Conservation (phyloP, 1,284 basidiomycete species). For the Leccinum griseonigrum region DNA sequence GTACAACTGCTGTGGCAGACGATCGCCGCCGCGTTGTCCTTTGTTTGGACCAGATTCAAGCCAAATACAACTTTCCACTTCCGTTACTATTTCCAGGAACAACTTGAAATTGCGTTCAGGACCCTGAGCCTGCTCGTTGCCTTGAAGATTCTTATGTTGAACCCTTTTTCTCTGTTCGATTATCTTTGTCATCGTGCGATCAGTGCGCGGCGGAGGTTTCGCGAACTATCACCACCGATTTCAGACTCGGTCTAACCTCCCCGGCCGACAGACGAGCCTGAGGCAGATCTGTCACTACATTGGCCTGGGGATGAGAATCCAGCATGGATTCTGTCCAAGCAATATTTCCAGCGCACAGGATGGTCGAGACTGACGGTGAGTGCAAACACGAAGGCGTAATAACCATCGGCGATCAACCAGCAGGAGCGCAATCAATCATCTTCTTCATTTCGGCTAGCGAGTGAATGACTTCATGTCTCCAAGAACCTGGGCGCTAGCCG, state of each 20-base stretch:
- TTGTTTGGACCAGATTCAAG: neutral
- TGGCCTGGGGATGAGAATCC: conserved; percentile 2
- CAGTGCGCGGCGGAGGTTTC: neutral
- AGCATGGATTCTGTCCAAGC: neutral
- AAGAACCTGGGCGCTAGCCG: neutral
- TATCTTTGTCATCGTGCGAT: conserved; percentile 8
- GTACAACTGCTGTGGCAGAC: too few relatives aligned
- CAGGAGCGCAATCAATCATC: conserved; percentile 20
- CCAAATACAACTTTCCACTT: neutral
- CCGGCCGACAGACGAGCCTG: conserved; percentile 1
- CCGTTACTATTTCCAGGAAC: too few relatives aligned
- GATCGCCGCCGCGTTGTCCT: neutral
- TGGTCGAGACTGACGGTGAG: neutral
- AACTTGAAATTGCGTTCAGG: neutral
- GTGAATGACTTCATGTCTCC: conserved; percentile 16
- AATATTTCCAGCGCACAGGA: neutral
- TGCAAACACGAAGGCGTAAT: conserved; percentile 7
- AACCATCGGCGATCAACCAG: conserved; percentile 29
- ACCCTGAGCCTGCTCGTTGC: neutral
- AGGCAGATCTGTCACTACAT: neutral
- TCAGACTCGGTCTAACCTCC: conserved; percentile 6
- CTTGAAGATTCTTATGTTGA: neutral
- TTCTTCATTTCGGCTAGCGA: conserved; percentile 30
- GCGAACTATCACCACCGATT: conserved; percentile 2
- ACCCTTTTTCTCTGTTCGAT: neutral